Evolutionary conservation across 2,329 filamentous ascomycete species (phyloP).

Genomic region (Neopestalotiopsis sp.): DNA sequence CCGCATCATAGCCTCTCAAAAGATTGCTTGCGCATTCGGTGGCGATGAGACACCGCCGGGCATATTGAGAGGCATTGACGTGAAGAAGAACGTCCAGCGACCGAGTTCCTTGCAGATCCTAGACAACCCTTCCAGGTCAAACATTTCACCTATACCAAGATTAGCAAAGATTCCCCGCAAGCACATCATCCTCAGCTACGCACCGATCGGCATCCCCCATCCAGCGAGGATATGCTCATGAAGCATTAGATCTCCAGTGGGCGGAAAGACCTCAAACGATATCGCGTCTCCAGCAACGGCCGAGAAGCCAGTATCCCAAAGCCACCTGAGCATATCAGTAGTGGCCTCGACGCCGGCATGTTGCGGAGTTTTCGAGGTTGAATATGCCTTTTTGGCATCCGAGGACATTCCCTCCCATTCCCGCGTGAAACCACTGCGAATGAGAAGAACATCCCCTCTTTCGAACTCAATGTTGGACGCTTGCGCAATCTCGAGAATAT

Average conservation of each 20-base stretch:
- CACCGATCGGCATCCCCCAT: slow-evolving; percentile 27
- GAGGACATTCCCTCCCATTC: slow-evolving; percentile 34
- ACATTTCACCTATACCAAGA: slow-evolving; percentile 44
- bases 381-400: slow-evolving; percentile 49
- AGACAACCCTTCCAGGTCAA: slow-evolving; percentile 46
- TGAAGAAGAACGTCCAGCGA: slow-evolving; percentile 45
- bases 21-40: slow-evolving; percentile 25
- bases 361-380: slow-evolving; percentile 34
- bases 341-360: slow-evolving; percentile 46
- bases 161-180: not conserved
- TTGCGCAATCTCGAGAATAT: slow-evolving; percentile 39
- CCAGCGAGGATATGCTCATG: slow-evolving; percentile 22
- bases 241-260: not conserved
- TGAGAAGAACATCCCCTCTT: slow-evolving; percentile 57
- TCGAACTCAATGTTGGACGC: slow-evolving; percentile 49
- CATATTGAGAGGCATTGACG: slow-evolving; percentile 36
- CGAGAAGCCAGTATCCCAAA: slow-evolving; percentile 51
- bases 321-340: slow-evolving; percentile 45
- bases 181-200: not conserved
- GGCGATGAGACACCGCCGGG: slow-evolving; percentile 24
- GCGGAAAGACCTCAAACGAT: slow-evolving; percentile 44
- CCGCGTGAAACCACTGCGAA: slow-evolving; percentile 42
- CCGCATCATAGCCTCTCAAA: slow-evolving; percentile 12
- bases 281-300: slow-evolving; percentile 50
- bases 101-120: slow-evolving; percentile 39